Percentiles rank a stretch among this genome's conserved stretches.
phyloP scores from a whole-genome alignment of 352 stramenopile genomes.

The Poterioochromonas sp. region DNA sequence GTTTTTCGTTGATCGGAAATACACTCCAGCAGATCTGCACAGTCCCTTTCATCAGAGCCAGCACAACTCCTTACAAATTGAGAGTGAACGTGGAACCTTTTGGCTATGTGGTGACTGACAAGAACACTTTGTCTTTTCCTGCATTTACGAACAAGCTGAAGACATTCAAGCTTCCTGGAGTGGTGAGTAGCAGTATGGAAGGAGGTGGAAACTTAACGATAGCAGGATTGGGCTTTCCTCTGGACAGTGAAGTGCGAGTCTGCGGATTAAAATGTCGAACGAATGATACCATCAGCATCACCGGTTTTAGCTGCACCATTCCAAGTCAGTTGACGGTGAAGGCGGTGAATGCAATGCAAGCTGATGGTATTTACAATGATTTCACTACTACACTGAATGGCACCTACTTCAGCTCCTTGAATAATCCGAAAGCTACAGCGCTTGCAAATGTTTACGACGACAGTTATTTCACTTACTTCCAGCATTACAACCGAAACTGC shows the following conservation, averaged over 20 bases:
- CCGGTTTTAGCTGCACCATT: background rate
- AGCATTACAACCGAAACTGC: background rate
- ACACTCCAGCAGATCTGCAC: background rate
- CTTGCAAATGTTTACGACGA: background rate
- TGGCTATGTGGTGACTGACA: background rate
- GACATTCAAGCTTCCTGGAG: background rate
- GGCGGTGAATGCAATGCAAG: background rate
- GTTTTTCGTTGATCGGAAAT: background rate
- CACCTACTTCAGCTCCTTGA: background rate
- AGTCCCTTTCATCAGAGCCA: background rate
- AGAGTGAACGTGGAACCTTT: background rate
- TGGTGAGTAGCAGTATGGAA: background rate
- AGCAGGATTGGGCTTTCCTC: background rate
- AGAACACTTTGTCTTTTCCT: background rate
- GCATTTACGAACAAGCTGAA: background rate
- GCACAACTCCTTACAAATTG: background rate
- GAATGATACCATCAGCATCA: background rate
- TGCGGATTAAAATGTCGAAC: background rate
- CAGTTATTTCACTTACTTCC: constrained; percentile 1
- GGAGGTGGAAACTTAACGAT: background rate
- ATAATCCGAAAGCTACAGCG: background rate
- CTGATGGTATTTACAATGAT: background rate
- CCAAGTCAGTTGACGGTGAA: background rate
- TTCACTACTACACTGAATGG: background rate
- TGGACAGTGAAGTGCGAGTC: background rate